A percentile compares a stretch with the other conserved stretches of the same genome.
Evolutionary conservation across 2,329 filamentous ascomycete genomes (phyloP).

Genomic region (Neonectria sp.): DNA sequence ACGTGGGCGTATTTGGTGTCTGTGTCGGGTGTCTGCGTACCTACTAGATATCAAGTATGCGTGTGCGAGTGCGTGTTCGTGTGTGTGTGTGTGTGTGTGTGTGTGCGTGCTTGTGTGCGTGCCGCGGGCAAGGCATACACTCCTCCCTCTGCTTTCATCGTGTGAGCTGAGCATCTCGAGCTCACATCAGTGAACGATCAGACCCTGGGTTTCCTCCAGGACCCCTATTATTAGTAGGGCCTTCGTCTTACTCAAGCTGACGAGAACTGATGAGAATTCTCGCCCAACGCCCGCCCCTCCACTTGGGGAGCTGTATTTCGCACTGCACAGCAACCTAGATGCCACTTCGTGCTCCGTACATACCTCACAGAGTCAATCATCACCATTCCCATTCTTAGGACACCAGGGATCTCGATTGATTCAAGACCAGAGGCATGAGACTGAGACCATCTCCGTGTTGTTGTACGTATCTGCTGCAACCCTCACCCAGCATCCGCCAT

Average conservation of each 20-base stretch:
- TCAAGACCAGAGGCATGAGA: conserved; percentile 11
- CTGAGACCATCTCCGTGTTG: conserved; percentile 1
- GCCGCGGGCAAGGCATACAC: neutral
- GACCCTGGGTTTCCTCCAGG: conserved; percentile 10
- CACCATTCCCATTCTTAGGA: neutral
- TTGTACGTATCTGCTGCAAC: conserved; percentile 9
- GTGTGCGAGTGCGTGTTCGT: neutral
- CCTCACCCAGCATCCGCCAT: conserved; percentile 25
- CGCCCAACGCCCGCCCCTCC: conserved; percentile 1
- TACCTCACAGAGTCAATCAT: neutral
- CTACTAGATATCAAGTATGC: neutral
- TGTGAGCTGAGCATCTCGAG: neutral
- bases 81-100: neutral
- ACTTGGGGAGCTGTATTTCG: neutral
- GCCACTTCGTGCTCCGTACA: neutral
- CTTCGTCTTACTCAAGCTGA: conserved; percentile 7
- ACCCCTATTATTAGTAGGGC: neutral
- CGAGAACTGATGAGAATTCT: neutral
- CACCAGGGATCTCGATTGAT: conserved; percentile 15
- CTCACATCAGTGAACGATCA: neutral
- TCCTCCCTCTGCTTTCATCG: neutral
- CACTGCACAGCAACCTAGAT: neutral
- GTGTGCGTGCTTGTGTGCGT: neutral
- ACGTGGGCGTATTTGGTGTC: conserved; percentile 4
- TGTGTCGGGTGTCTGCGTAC: neutral